Conservation (phyloP, 805 yeast genomes). For the Myxozyma vanderwaltii region DNA sequence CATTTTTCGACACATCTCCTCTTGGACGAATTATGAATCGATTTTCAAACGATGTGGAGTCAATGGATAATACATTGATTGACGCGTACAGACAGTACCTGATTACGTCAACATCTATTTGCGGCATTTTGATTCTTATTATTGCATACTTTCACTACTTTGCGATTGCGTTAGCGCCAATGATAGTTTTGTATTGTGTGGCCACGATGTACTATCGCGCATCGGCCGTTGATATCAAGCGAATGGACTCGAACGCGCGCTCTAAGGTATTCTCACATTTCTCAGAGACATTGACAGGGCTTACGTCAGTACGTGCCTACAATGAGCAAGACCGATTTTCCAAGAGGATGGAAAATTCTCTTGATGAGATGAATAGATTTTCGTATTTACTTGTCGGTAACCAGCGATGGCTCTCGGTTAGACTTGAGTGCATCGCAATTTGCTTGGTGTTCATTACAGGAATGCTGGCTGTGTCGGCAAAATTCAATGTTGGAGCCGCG, state of each 20-base stretch:
- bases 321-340: constrained; percentile 52
- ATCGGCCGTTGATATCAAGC: constrained; percentile 71
- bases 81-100: constrained; percentile 67
- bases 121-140: constrained; percentile 67
- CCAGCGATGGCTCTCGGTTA: constrained; percentile 72
- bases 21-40: constrained; percentile 83
- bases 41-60: constrained; percentile 86
- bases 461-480: constrained; percentile 61
- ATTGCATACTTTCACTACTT: constrained; percentile 75
- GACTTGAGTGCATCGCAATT: constrained; percentile 59
- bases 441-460: constrained; percentile 56
- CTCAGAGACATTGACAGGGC: constrained; percentile 68
- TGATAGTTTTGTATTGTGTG: constrained; percentile 54
- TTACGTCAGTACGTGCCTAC: constrained; percentile 65
- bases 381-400: constrained; percentile 62
- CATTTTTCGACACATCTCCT: constrained; percentile 82
- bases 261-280: constrained; percentile 70
- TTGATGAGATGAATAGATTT: constrained; percentile 69
- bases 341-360: constrained; percentile 48
- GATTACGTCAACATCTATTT: constrained; percentile 54
- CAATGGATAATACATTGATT: constrained; percentile 74
- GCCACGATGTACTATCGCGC: constrained; percentile 65
- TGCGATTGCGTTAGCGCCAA: constrained; percentile 60
- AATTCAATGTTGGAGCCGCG: constrained; percentile 57
- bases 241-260: constrained; percentile 73